A percentile compares a stretch with the other conserved stretches of the same genome.
Evolutionary conservation across 2,329 filamentous ascomycete species (phyloP).

Genomic region (Hymenoscyphus albidus): DNA sequence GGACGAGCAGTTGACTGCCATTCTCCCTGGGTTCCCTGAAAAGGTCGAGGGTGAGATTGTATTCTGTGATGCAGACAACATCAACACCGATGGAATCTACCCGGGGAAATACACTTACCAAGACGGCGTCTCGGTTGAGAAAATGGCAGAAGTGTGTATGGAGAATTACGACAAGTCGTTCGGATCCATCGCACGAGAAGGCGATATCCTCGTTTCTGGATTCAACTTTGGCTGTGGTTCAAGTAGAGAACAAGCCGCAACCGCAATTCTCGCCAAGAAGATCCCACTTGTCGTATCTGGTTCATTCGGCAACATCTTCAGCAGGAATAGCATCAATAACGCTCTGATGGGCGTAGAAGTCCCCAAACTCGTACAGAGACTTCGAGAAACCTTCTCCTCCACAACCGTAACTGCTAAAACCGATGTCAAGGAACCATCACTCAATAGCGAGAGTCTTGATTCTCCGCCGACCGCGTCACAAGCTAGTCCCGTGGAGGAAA

Average conservation of each 20-base stretch:
- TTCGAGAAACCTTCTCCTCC: slow-evolving; percentile 56
- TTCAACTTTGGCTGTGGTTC: slow-evolving; percentile 87
- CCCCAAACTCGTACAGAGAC: slow-evolving; percentile 59
- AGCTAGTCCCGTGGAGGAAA: slow-evolving; percentile 40
- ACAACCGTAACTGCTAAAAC: slow-evolving; percentile 37
- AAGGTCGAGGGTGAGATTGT: slow-evolving; percentile 81
- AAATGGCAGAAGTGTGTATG: slow-evolving; percentile 91
- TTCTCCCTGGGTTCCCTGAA: slow-evolving; percentile 83
- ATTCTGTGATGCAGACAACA: slow-evolving; percentile 80
- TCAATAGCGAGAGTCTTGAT: slow-evolving; percentile 48
- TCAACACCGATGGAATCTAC: slow-evolving; percentile 92
- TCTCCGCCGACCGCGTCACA: slow-evolving; percentile 44
- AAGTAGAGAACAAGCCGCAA: slow-evolving; percentile 83
- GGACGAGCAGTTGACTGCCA: slow-evolving; percentile 53
- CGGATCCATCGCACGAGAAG: slow-evolving; percentile 54
- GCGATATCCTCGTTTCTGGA: slow-evolving; percentile 79
- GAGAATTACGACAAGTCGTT: slow-evolving; percentile 85
- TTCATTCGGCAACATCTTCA: slow-evolving; percentile 82
- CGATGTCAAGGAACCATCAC: slow-evolving; percentile 47
- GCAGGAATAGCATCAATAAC: slow-evolving; percentile 75
- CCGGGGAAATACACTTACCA: slow-evolving; percentile 91
- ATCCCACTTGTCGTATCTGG: slow-evolving; percentile 78
- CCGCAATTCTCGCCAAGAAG: slow-evolving; percentile 74
- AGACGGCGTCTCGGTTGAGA: slow-evolving; percentile 69
- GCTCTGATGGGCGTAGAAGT: slow-evolving; percentile 70